phyloP scores from a whole-genome alignment of 1,284 basidiomycete genomes.

The Wolfiporia cocos region DNA sequence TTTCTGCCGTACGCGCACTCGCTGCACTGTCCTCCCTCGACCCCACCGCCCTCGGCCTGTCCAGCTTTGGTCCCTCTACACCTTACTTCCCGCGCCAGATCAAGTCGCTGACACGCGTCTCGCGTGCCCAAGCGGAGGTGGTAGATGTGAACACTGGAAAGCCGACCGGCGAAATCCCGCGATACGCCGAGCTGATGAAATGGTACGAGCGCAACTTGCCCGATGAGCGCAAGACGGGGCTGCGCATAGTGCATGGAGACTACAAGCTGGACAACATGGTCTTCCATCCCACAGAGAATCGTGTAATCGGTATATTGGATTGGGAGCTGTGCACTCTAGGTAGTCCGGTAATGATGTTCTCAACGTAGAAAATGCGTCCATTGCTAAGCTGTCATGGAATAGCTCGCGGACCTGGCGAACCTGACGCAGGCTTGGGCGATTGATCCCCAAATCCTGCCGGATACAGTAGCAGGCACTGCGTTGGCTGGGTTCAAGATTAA shows the following conservation, averaged over 20 bases:
- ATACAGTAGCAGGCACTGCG: conserved; percentile 9
- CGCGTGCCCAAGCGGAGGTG: conserved; percentile 62
- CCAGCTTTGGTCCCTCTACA: conserved; percentile 70
- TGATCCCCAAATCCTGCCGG: conserved; percentile 31
- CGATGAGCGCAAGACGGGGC: conserved; percentile 63
- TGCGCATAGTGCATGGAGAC: conserved; percentile 89
- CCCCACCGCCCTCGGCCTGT: conserved; percentile 67
- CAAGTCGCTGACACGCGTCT: conserved; percentile 74
- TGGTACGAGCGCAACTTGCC: conserved; percentile 80
- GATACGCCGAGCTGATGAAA: conserved; percentile 62
- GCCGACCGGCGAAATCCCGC: conserved; percentile 62
- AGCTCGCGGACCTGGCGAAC: conserved; percentile 93
- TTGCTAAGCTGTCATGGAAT: conserved; percentile 1
- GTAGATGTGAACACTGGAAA: conserved; percentile 60
- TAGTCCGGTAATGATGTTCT: conserved; percentile 54
- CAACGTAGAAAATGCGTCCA: neutral
- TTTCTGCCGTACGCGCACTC: conserved; percentile 70
- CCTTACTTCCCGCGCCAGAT: conserved; percentile 93
- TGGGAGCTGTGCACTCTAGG: conserved; percentile 96
- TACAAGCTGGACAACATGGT: conserved; percentile 96
- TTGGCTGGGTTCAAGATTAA: conserved; percentile 58
- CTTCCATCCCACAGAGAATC: conserved; percentile 88
- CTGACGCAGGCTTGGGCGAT: conserved; percentile 83
- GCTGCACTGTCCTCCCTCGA: conserved; percentile 71
- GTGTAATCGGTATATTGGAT: conserved; percentile 91